Percentiles rank a stretch among this genome's conserved stretches.
These are phyloP conservation scores for Cutaneotrichosporon cavernicola DNA, from an alignment of 1,284 basidiomycete genomes.

Conservation along the genomic window DNA sequence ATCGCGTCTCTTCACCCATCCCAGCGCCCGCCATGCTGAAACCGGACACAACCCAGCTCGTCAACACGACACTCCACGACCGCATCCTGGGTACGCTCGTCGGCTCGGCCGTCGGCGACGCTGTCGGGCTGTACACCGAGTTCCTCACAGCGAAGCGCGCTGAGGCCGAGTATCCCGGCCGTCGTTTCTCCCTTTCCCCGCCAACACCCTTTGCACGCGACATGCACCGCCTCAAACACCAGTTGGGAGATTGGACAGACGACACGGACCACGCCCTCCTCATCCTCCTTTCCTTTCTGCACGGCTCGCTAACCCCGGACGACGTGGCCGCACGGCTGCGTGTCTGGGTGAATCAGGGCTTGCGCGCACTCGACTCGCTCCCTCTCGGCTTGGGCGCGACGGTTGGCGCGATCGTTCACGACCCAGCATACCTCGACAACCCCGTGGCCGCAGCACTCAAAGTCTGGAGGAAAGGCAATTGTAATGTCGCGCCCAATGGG, in stretches of 20 bases:
- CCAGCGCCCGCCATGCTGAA: background rate
- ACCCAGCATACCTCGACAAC: slow-evolving; percentile 7
- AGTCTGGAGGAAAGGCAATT: slow-evolving; percentile 10
- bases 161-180: slow-evolving; percentile 8
- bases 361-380: slow-evolving; percentile 20
- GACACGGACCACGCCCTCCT: slow-evolving; percentile 27
- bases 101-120: slow-evolving; percentile 23
- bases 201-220: slow-evolving; percentile 22
- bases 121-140: slow-evolving; percentile 25
- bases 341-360: slow-evolving; percentile 19
- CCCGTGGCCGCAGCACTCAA: slow-evolving; percentile 11
- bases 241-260: slow-evolving; percentile 23
- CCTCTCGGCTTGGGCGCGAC: slow-evolving; percentile 24
- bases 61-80: slow-evolving; percentile 14
- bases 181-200: slow-evolving; percentile 13
- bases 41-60: background rate
- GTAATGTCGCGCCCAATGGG: slow-evolving; percentile 19
- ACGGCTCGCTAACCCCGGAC: background rate
- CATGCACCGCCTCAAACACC: slow-evolving; percentile 23
- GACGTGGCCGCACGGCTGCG: slow-evolving; percentile 17
- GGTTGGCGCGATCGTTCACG: slow-evolving; percentile 17
- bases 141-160: slow-evolving; percentile 15
- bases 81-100: slow-evolving; percentile 18
- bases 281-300: slow-evolving; percentile 22
- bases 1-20: too few species aligned